Base-by-base conservation (phyloP, 2,329 filamentous ascomycete genomes). In the Fusarium sp. region DNA sequence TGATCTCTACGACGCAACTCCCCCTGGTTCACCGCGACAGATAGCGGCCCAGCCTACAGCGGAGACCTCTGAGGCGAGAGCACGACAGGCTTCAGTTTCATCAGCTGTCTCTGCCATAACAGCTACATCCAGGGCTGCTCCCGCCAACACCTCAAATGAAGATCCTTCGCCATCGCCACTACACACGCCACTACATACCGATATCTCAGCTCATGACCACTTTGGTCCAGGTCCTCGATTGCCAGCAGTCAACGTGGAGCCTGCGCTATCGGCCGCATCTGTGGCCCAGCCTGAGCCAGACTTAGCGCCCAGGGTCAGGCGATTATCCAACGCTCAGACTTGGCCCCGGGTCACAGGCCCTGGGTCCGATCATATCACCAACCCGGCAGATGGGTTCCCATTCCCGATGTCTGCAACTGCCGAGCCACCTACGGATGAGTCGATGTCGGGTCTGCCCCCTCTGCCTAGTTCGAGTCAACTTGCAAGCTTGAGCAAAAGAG, bases 1-100 rank as follows among this genome's bases (percentile, higher is more conserved):
- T 6, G 79, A 85, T 27, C 74, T 86, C 6, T 86, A 86, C 71
- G 81, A 84, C 62, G 83, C 82, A 7, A 84, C 84, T 3, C 84
- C 84, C 1, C 84, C 82, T 4, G 79, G 75, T 13, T 84, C 83
- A 0, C 84, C 84, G 2, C 69, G 49, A 24, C 65, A 69, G 32
- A 46, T 56, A 16, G 55, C 58, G 12, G 45, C 48, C 10, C 68
- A 57, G 22, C 20, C 45, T 12, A 57, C 54, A 15, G 60, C 57
- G 8, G 60, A 56, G 3, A 44, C 32, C 6, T 55, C 57, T 29
- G 67, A 63, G 40, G 29, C 52, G 15, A 58, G 56, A 29, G 34
- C 16, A 16, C 59, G 66, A 8, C 65, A 67, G 27, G 30, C 68
- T 13, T 72, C 69, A 10, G 43, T 51, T 6, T 76, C 76, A 20